Conservation (phyloP, 495 filamentous ascomycete species). For the Talaromyces nanjingensis region DNA sequence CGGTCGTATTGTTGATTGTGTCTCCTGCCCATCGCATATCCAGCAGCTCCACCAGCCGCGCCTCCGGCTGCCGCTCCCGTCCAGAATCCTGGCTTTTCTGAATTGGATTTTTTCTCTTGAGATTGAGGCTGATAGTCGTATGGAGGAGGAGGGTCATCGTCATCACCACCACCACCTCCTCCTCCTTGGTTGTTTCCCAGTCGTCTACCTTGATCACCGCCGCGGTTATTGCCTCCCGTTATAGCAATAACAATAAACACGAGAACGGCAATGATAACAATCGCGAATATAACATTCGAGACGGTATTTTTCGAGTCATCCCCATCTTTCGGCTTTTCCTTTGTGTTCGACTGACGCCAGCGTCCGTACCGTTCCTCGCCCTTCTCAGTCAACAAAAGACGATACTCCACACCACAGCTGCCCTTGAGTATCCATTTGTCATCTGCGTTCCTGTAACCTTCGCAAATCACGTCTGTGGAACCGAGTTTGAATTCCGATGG, state of each 20-base stretch:
- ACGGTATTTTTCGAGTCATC: not conserved
- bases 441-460: constrained; percentile 69
- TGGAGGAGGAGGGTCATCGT: constrained; percentile 49
- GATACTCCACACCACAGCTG: constrained; percentile 89
- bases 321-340: not conserved
- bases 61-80: constrained; percentile 64
- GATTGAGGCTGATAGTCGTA: constrained; percentile 52
- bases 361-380: constrained; percentile 65
- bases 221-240: not conserved
- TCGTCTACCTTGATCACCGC: constrained; percentile 8
- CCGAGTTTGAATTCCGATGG: constrained; percentile 85
- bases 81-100: constrained; percentile 82
- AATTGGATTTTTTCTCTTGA: constrained; percentile 28
- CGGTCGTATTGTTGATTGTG: constrained; percentile 14
- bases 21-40: constrained; percentile 38
- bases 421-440: constrained; percentile 84
- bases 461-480: constrained; percentile 84
- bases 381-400: constrained; percentile 69
- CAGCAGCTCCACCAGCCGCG: constrained; percentile 63
- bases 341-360: not conserved
- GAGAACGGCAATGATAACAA: not conserved
- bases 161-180: constrained; percentile 45
- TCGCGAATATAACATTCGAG: not conserved
- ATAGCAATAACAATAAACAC: not conserved
- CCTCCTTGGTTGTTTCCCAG: constrained; percentile 37